Evolutionary conservation across 257 asterid species (phyloP), one percentile per base, ranked within the genome.

Genomic region (Salvia hispanica): DNA sequence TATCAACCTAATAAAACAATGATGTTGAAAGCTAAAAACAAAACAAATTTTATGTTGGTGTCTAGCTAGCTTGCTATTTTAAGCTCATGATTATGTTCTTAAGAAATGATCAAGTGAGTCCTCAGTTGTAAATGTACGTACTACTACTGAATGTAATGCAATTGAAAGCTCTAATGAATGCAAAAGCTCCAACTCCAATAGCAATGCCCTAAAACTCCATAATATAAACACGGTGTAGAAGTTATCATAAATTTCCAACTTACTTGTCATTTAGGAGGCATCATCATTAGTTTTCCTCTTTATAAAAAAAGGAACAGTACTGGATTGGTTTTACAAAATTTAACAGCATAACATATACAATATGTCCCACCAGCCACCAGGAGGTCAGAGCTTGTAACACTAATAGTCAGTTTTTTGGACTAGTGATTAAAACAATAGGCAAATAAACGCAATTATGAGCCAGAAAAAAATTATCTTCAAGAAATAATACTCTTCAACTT

Each of bases 371-470:
- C n/a, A 18, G 21, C 21, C 21, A 18, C n/a, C n/a, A n/a, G n/a
- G n/a, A n/a, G n/a, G 21, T 18, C 21, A 18, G 1, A 18, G 21
- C 21, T 18, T 1, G 14, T 25, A 45, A 25, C 31, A n/a, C n/a
- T n/a, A n/a, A n/a, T n/a, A n/a, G n/a, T n/a, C 33, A 52, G 16
- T 14, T 66, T 58, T 46, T n/a, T n/a, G n/a, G n/a, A 66, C 55
- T 48, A 48, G 72, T 65, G 46, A 55, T 45, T 72, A 59, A 37
- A 66, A 44, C 2, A 62, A 60, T 13, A n/a, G 3, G 12, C 42
- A 3, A 3, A 37, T 18, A 18, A 5, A 61, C 18, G 28, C 8
- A 10, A 16, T 25, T 9, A 72, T 45, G 70, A 28, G 11, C 58
- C 64, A 60, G 57, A 52, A 60, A 40, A 51, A 40, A 51, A 48